Base-by-base conservation (phyloP, 345 rosid species). In the Rhizophora apiculata region DNA sequence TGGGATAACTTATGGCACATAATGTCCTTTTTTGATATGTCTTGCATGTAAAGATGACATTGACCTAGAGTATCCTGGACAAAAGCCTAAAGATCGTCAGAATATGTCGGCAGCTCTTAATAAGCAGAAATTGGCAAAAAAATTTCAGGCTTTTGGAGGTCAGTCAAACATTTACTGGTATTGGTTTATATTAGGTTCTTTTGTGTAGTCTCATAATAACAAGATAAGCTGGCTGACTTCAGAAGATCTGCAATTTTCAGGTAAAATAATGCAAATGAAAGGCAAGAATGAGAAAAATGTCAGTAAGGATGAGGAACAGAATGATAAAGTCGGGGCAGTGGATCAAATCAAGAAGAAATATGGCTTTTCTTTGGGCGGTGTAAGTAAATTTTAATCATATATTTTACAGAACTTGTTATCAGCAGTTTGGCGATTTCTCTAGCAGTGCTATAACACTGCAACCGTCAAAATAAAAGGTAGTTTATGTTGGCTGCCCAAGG, bases 261-360 rank as follows among this genome's bases (percentile, higher is more conserved):
- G 96, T 58, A 89, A 86, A 78, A 75, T 87, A 73, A 94, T 85
- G 72, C 89, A 83, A 65, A 82, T 82, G 85, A 91, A 84, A 64
- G 79, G 67, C 3, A 94, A 87, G 89, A 88, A 72, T 69, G 95
- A 91, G 55, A 88, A 88, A 72, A 82, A 22, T 43, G 68, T 63
- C 34, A 71, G 64, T 65, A 85, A 83, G 74, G 92, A 90, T 37
- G 90, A 86, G 79, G 85, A 75, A 39, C 81, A 84, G 66, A 89
- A 85, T 68, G 87, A 78, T 34, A 80, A 79, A 34, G 72, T 82
- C 3, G 82, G 73, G 60, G 58, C 89, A 22, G 87, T 94, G 5
- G 92, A 91, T 65, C 92, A 88, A 78, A 89, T 94, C 74, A 89
- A 91, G 93, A 91, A 85, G 85, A 91, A 80, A 82, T 94, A 94